Evolutionary conservation across 129 eudicot genomes (phyloP).

Genomic region (Flaveria ramosissima): DNA sequence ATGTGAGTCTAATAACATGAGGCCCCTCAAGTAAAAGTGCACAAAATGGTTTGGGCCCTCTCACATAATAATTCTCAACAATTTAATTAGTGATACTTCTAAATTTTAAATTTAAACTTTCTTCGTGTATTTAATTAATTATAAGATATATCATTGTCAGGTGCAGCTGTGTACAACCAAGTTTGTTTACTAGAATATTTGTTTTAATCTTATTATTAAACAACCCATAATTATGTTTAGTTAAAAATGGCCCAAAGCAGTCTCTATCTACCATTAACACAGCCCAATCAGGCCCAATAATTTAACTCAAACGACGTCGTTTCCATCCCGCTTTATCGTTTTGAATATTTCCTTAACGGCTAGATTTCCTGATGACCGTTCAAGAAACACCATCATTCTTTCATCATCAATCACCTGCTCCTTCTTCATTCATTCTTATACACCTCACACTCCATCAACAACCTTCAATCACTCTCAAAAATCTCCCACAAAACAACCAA

Average conservation of each 20-base stretch:
- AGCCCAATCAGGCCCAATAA: conserved; percentile 22
- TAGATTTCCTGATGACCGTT: conserved; percentile 62
- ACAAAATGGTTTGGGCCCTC: no score
- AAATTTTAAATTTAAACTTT: no score
- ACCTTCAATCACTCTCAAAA: background rate
- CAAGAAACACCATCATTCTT: conserved; percentile 32
- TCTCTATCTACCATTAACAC: background rate
- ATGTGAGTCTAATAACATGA: no score
- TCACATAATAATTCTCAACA: no score
- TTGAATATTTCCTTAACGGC: conserved; percentile 52
- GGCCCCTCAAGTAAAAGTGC: no score
- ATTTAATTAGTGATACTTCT: no score
- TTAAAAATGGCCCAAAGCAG: background rate
- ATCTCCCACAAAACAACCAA: background rate
- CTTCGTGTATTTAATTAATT: no score
- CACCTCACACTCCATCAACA: conserved; percentile 32
- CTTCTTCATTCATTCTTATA: conserved; percentile 7
- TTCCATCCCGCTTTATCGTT: conserved; percentile 16
- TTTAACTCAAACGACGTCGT: conserved; percentile 20
- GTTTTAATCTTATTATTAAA: no score
- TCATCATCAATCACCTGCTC: conserved; percentile 20
- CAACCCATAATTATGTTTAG: no score
- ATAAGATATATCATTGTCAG: no score
- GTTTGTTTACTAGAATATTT: no score
- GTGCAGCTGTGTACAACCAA: no score